Conservation (phyloP, 371 early-diverging fungal genomes). For the Mortierella sp. region DNA sequence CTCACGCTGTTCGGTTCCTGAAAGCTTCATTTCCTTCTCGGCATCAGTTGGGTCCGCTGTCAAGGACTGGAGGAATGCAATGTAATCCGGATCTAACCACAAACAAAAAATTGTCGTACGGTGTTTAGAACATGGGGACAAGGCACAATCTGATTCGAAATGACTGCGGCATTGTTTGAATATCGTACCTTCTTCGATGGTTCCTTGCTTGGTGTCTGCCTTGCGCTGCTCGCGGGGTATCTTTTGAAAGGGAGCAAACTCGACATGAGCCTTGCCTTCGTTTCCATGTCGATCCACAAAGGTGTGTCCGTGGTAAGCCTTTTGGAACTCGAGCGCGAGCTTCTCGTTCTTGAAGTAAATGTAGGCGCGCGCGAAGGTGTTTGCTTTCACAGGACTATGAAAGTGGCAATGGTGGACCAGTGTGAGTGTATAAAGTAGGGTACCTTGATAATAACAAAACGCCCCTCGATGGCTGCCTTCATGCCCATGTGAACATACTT, state of each 20-base stretch:
- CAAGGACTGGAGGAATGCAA: conserved; percentile 79
- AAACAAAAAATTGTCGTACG: background rate
- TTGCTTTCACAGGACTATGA: conserved; percentile 78
- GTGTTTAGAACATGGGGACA: background rate
- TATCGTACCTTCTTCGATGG: conserved; percentile 78
- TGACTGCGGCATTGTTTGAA: conserved; percentile 2
- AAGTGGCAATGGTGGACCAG: background rate
- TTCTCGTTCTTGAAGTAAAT: conserved; percentile 80
- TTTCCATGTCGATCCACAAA: conserved; percentile 80
- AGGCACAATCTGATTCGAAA: background rate
- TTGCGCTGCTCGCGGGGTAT: conserved; percentile 76
- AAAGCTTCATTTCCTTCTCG: conserved; percentile 61
- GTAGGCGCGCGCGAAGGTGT: conserved; percentile 82
- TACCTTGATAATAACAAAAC: background rate
- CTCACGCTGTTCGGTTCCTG: conserved; percentile 51
- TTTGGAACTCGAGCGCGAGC: conserved; percentile 78
- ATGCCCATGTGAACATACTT: conserved; percentile 61
- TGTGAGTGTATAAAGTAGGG: background rate
- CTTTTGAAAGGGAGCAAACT: conserved; percentile 87
- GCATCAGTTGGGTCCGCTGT: conserved; percentile 67
- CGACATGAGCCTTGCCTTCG: conserved; percentile 82
- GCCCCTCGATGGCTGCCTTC: background rate
- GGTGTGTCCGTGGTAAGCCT: conserved; percentile 82
- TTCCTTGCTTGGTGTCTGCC: conserved; percentile 78
- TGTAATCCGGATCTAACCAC: conserved; percentile 78